Percentiles rank a stretch among this genome's conserved stretches.
Evolutionary conservation across 257 asterid species (phyloP).

Genomic region (Solanum etuberosum): DNA sequence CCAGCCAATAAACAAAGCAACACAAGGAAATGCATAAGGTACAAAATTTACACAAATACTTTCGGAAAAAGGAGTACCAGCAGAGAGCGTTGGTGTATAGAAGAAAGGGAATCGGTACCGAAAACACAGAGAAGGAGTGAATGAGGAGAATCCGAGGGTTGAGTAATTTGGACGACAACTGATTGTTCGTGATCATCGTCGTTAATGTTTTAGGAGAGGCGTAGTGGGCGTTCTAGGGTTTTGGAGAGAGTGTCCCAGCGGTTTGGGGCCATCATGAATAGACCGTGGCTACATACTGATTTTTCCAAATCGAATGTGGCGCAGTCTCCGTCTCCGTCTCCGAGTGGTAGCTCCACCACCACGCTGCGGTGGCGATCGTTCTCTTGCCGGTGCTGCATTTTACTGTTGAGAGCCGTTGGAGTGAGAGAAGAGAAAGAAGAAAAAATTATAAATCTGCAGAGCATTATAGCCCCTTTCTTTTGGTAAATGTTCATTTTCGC

Average conservation of each 20-base stretch:
- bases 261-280: constrained; percentile 94
- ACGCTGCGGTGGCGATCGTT: constrained; percentile 21
- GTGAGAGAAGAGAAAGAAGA: not conserved
- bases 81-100: constrained; percentile 40
- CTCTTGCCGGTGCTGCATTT: constrained; percentile 19
- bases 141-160: constrained; percentile 29
- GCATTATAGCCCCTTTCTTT: not conserved
- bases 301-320: constrained; percentile 39
- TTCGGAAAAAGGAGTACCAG: constrained; percentile 16
- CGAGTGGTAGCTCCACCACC: constrained; percentile 45
- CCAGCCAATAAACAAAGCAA: not conserved
- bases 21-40: not conserved
- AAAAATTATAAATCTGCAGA: not conserved
- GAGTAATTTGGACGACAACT: constrained; percentile 38
- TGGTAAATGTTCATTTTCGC: not conserved
- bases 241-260: constrained; percentile 66
- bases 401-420: not conserved
- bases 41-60: not conserved
- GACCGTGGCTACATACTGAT: constrained; percentile 79
- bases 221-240: constrained; percentile 67
- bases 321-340: constrained; percentile 12
- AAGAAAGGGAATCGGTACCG: constrained; percentile 27
- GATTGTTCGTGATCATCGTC: constrained; percentile 27
- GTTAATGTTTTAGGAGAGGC: constrained; percentile 30
- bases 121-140: constrained; percentile 36